These are phyloP conservation scores for Candida parachauliodes DNA, from an alignment of 805 yeast species.

Conservation along the genomic window DNA sequence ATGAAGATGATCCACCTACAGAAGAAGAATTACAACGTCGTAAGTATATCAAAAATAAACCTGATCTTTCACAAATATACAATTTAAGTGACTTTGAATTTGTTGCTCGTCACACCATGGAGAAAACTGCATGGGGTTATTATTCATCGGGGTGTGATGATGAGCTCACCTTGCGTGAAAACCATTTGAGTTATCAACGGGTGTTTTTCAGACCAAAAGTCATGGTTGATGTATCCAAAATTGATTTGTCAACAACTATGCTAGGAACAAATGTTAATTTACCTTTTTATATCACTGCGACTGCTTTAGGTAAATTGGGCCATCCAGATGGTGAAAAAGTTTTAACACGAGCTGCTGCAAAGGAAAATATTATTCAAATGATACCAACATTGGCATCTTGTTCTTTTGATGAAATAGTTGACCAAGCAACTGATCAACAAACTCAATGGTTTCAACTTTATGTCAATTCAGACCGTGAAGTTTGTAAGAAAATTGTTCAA, in stretches of 20 bases:
- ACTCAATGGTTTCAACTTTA: slow-evolving; percentile 88
- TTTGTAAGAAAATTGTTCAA: slow-evolving; percentile 57
- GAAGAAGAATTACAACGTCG: slow-evolving; percentile 25
- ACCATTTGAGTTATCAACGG: slow-evolving; percentile 84
- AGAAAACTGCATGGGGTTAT: slow-evolving; percentile 84
- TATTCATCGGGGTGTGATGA: slow-evolving; percentile 92
- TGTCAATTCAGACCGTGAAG: slow-evolving; percentile 72
- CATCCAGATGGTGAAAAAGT: slow-evolving; percentile 91
- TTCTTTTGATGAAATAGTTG: slow-evolving; percentile 80
- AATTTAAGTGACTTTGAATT: slow-evolving; percentile 85
- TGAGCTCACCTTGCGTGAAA: slow-evolving; percentile 84
- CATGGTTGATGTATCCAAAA: slow-evolving; percentile 71
- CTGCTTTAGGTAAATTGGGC: slow-evolving; percentile 89
- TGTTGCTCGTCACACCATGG: slow-evolving; percentile 75
- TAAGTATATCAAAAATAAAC: slow-evolving; percentile 43
- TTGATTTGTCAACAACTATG: slow-evolving; percentile 70
- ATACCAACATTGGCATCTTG: slow-evolving; percentile 89
- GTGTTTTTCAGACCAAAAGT: slow-evolving; percentile 84
- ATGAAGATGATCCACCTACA: slow-evolving; percentile 34
- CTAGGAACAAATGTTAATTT: slow-evolving; percentile 65
- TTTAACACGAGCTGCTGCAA: slow-evolving; percentile 77
- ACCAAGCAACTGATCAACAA: slow-evolving; percentile 62
- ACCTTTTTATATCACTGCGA: slow-evolving; percentile 88
- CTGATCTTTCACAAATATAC: slow-evolving; percentile 65
- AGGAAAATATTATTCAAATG: slow-evolving; percentile 76